These are phyloP conservation scores for Orbilia ellipsospora DNA, from an alignment of 2,329 filamentous ascomycete species.

Conservation along the genomic window DNA sequence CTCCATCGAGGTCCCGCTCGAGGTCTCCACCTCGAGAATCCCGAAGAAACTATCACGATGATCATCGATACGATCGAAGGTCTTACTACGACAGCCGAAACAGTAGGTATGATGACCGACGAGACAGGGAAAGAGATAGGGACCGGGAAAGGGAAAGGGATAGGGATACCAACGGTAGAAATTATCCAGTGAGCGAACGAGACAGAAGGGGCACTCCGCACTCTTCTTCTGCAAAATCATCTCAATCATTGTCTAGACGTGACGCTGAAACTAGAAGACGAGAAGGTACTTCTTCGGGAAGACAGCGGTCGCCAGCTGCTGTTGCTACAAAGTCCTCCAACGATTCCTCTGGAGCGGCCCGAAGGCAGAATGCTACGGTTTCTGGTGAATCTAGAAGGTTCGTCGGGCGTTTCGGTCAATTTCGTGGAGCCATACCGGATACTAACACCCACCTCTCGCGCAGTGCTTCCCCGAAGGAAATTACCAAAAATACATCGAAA, in stretches of 20 bases:
- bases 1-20: constrained; percentile 53
- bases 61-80: constrained; percentile 57
- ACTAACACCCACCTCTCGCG: constrained; percentile 53
- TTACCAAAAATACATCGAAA: constrained; percentile 55
- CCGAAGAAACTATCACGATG: constrained; percentile 57
- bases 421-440: constrained; percentile 20
- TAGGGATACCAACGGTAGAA: constrained; percentile 64
- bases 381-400: constrained; percentile 55
- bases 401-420: constrained; percentile 28
- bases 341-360: constrained; percentile 30
- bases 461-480: constrained; percentile 55
- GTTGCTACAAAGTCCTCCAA: constrained; percentile 38
- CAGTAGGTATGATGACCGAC: constrained; percentile 52
- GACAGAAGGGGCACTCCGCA: constrained; percentile 68
- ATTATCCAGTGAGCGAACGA: constrained; percentile 74
- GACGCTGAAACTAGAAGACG: constrained; percentile 75
- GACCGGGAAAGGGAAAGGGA: constrained; percentile 58
- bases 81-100: constrained; percentile 55
- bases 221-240: constrained; percentile 62
- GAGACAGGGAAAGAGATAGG: constrained; percentile 53
- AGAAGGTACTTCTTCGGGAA: constrained; percentile 66
- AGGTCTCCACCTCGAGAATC: constrained; percentile 53
- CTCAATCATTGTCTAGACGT: constrained; percentile 69
- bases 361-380: constrained; percentile 24
- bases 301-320: constrained; percentile 59